phyloP scores from a whole-genome alignment of 2,329 filamentous ascomycete species.

The Curvularia sp. region DNA sequence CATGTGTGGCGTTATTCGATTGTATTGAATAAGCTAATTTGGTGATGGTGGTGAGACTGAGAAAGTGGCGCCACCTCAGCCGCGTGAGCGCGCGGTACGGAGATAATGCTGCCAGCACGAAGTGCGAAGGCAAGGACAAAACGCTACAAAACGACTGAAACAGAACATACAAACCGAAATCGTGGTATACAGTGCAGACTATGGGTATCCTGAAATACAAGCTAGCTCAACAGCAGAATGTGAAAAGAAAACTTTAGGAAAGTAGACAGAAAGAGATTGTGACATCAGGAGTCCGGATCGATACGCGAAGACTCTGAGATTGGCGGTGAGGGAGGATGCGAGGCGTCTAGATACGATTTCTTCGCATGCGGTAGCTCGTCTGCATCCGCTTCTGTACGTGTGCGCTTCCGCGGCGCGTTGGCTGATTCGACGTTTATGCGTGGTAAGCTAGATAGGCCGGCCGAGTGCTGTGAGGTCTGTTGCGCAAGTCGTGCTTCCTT shows the following conservation, averaged over 20 bases:
- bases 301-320: constrained; percentile 31
- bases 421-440: constrained; percentile 6
- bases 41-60: constrained; percentile 14
- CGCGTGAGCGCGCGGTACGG: neutral
- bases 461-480: neutral
- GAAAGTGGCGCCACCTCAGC: constrained; percentile 10
- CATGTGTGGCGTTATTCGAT: constrained; percentile 1
- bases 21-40: constrained; percentile 4
- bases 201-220: constrained; percentile 1
- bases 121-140: neutral
- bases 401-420: constrained; percentile 29
- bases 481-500: constrained; percentile 20
- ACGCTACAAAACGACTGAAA: neutral
- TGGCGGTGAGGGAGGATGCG: constrained; percentile 39
- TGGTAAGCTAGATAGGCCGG: neutral
- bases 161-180: neutral
- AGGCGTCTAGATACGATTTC: constrained; percentile 24
- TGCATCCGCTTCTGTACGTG: constrained; percentile 24
- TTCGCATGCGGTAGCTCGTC: constrained; percentile 30
- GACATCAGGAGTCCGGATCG: neutral
- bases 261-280: neutral
- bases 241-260: neutral
- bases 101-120: neutral
- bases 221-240: neutral
- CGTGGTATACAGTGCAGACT: neutral